A percentile compares a stretch with the other conserved stretches of the same genome.
Conservation (phyloP, 345 rosid genomes). For the Odontarrhena argentea region DNA sequence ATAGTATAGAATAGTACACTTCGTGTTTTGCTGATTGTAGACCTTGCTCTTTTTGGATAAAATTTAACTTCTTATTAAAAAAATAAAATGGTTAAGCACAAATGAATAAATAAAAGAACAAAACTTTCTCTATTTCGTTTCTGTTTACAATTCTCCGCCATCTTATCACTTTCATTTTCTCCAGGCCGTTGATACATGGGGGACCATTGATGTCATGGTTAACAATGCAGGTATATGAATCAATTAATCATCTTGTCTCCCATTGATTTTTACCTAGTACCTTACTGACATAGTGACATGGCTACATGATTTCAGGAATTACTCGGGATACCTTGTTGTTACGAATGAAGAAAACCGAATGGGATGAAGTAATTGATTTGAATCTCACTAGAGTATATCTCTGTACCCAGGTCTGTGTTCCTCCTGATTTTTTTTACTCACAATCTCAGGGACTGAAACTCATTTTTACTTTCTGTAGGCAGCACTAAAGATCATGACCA, state of each 20-base stretch:
- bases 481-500: conserved; percentile 94
- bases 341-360: conserved; percentile 90
- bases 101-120: too few relatives aligned
- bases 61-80: too few relatives aligned
- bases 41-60: too few relatives aligned
- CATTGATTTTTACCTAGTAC: conserved; percentile 23
- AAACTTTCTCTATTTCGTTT: too few relatives aligned
- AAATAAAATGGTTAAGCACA: too few relatives aligned
- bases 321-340: conserved; percentile 38
- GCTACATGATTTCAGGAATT: conserved; percentile 62
- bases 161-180: conserved; percentile 21
- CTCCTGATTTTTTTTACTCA: conserved; percentile 24
- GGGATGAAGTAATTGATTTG: conserved; percentile 94
- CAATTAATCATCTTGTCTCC: background rate
- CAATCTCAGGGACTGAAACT: conserved; percentile 28
- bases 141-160: background rate
- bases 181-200: conserved; percentile 94
- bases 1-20: too few relatives aligned
- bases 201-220: conserved; percentile 86
- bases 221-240: conserved; percentile 86
- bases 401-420: conserved; percentile 78
- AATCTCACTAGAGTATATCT: conserved; percentile 41
- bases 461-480: conserved; percentile 64
- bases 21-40: too few relatives aligned
- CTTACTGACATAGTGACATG: conserved; percentile 31